Evolutionary conservation across 129 eudicot species (phyloP), one percentile per base, ranked within the genome.

Genomic region (Scalesia atractyloides): DNA sequence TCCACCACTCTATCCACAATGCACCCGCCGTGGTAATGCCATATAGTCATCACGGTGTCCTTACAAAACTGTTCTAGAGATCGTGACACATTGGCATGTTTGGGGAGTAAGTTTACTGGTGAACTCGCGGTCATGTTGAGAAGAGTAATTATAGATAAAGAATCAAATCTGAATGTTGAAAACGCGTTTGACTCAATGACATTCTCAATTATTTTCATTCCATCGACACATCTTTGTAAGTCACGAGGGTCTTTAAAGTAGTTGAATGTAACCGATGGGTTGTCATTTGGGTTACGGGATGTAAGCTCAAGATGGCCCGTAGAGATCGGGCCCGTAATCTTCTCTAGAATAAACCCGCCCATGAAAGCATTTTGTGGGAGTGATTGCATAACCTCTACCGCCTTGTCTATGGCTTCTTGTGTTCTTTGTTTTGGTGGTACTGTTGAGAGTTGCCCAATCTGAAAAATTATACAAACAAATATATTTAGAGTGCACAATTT

Each of bases 21-120:
- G 54, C 96, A 90, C 22, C 99, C 99, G 8, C 99, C 99, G 36
- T 95, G 99, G 56, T 88, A 95, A 66, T 95, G 99, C 96, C 96
- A 95, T 1, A 95, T 90, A 5, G 97, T 95, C 97, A 84, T 84
- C 70, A 95, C 99, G 0, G 93, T 90, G 56, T 90, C 97, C 79
- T 77, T 86, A 44, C 99, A 95, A 30, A 78, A 95, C 59, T 86
- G 97, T 58, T 95, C 97, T 66, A 90, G 69, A 12, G 97, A 90
- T 4, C 64, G 66, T 14, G 97, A 81, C 13, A 47, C 85, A 19
- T 95, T 95, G 7, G 85, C 75, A 64, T 90, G 97, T 62, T 82
- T 87, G 16, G 99, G 99, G 72, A 95, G 68, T 66, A 90, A 47
- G 44, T 95, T 94, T 3, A 94, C 76, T 0, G 93, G 93, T 1